A percentile compares a stretch with the other conserved stretches of the same genome.
Conservation (phyloP, 257 asterid species). For the Salvia rosmarinus region DNA sequence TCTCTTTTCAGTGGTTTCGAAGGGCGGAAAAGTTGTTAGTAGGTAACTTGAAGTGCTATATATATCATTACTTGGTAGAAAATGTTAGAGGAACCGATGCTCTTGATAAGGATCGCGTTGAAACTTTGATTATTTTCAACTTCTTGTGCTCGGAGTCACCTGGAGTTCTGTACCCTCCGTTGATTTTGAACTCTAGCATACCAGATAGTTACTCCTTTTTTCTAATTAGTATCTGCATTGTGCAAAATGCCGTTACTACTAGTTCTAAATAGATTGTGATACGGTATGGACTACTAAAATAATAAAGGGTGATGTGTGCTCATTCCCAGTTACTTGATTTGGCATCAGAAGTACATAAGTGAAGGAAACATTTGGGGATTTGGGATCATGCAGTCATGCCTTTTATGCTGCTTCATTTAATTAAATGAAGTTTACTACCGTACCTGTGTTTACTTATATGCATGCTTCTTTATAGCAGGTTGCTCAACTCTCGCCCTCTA, state of each 20-base stretch:
- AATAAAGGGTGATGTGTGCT: not conserved
- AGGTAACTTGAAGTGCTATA: slow-evolving; percentile 2
- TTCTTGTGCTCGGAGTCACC: not conserved
- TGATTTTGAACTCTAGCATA: not conserved
- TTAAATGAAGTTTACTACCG: slow-evolving; percentile 5
- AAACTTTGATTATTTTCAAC: slow-evolving; percentile 3
- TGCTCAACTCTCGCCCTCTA: slow-evolving; percentile 67
- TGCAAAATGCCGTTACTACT: slow-evolving; percentile 25
- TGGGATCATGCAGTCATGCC: too few species aligned
- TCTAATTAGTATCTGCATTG: slow-evolving; percentile 3
- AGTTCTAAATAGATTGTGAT: not conserved
- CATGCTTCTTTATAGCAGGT: slow-evolving; percentile 47
- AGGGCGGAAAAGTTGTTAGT: not conserved
- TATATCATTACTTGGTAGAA: slow-evolving; percentile 4
- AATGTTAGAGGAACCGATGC: not conserved
- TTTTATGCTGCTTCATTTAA: not conserved
- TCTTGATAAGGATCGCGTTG: slow-evolving; percentile 10
- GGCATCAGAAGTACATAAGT: not conserved
- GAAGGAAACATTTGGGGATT: slow-evolving; percentile 1
- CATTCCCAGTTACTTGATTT: slow-evolving; percentile 7
- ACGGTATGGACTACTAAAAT: not conserved
- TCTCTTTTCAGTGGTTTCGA: slow-evolving; percentile 13
- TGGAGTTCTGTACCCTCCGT: not conserved
- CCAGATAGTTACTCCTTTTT: not conserved
- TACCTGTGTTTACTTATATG: slow-evolving; percentile 20